phyloP scores from a whole-genome alignment of 139 green algal genomes.

The Limnomonas spitsbergensis region DNA sequence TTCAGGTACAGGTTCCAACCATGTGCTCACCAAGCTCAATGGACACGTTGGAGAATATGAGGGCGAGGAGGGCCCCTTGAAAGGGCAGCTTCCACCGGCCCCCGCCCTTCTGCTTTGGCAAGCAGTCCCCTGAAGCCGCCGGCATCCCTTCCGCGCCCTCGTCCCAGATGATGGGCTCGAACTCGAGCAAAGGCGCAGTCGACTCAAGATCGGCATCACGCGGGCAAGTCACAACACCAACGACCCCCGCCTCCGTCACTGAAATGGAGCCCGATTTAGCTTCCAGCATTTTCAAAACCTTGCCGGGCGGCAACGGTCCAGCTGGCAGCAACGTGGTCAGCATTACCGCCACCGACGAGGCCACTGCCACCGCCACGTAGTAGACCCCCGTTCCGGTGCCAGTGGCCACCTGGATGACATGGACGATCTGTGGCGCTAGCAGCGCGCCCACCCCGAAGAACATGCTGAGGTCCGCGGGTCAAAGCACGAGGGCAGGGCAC shows the following conservation, averaged over 20 bases:
- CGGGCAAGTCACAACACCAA: too few relatives aligned
- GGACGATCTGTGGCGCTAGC: background rate
- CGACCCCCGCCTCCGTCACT: too few relatives aligned
- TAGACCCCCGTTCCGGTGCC: background rate
- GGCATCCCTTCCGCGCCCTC: background rate
- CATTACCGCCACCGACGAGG: background rate
- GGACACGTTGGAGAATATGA: constrained; percentile 8
- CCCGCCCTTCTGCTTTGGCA: background rate
- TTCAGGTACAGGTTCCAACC: too few relatives aligned
- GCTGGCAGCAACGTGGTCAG: background rate
- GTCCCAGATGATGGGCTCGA: background rate
- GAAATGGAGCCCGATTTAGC: background rate
- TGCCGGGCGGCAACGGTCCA: background rate
- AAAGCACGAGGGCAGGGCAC: too few relatives aligned
- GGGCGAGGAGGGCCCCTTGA: background rate
- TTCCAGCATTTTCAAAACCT: background rate
- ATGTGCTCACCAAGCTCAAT: constrained; percentile 16
- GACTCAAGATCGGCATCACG: too few relatives aligned
- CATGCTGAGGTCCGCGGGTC: constrained; percentile 5
- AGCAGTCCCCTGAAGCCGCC: too few relatives aligned
- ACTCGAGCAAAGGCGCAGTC: background rate
- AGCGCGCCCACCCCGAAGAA: constrained; percentile 11
- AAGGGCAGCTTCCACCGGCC: background rate
- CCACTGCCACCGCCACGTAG: background rate
- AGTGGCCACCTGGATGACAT: background rate